Percentiles rank a stretch among this genome's conserved stretches.
Conservation (phyloP, 2,329 filamentous ascomycete species). For the Colletotrichum sp. region DNA sequence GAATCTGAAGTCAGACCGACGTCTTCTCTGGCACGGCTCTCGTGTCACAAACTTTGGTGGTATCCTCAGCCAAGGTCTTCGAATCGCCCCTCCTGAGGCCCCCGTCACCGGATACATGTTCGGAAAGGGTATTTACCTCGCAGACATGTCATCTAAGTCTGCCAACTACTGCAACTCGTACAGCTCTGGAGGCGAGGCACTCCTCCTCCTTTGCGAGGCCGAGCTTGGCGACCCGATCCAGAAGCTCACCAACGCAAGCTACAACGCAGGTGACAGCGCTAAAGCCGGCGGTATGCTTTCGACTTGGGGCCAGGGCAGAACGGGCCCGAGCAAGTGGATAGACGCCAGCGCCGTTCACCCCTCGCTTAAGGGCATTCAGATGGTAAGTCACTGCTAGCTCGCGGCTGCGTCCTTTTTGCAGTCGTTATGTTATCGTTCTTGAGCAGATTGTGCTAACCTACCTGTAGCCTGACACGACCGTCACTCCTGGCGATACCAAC, state of each 20-base stretch:
- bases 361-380: conserved; percentile 69
- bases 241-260: conserved; percentile 62
- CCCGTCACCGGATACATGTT: conserved; percentile 87
- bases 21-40: conserved; percentile 88
- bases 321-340: conserved; percentile 73
- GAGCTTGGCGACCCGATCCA: conserved; percentile 76
- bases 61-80: conserved; percentile 84
- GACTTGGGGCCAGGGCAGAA: conserved; percentile 73
- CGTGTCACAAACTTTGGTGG: conserved; percentile 85
- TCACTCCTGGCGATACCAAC: conserved; percentile 52
- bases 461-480: conserved; percentile 53
- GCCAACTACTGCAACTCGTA: conserved; percentile 74
- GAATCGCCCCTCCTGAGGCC: conserved; percentile 87
- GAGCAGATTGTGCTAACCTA: conserved; percentile 3
- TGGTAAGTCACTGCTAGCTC: conserved; percentile 55
- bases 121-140: conserved; percentile 87
- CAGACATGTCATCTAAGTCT: conserved; percentile 84
- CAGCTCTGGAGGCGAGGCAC: conserved; percentile 70
- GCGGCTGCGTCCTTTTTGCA: not conserved
- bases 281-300: conserved; percentile 64
- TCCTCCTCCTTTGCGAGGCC: conserved; percentile 84
- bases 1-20: conserved; percentile 66
- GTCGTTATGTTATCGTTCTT: rapidly evolving
- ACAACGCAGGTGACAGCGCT: conserved; percentile 68
- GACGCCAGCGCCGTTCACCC: conserved; percentile 72